A percentile compares a stretch with the other conserved stretches of the same genome.
Conservation (phyloP, 495 filamentous ascomycete genomes). For the Hypoxylon cercidicola region DNA sequence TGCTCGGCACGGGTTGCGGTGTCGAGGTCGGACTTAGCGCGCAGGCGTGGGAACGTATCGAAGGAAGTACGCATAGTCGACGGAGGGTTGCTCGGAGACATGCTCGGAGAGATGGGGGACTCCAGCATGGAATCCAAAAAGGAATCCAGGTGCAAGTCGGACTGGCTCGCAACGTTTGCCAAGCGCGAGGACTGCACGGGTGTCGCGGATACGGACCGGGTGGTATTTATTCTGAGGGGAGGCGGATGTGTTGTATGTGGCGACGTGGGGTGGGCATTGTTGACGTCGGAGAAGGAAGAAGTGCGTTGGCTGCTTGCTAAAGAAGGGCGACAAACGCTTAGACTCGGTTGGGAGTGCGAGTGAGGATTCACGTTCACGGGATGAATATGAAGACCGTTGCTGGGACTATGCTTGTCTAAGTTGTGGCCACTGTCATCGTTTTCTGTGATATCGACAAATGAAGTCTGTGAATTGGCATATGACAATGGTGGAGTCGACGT, state of each 20-base stretch:
- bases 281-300: conserved; percentile 52
- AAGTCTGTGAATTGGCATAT: conserved; percentile 62
- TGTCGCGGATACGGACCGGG: conserved; percentile 44
- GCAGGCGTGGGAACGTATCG: conserved; percentile 62
- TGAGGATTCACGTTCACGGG: conserved; percentile 37
- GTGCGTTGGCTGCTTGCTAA: conserved; percentile 55
- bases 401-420: conserved; percentile 23
- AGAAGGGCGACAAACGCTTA: conserved; percentile 48
- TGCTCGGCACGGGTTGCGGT: conserved; percentile 56
- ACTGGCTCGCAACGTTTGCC: conserved; percentile 54
- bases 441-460: conserved; percentile 60
- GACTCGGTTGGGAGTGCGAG: conserved; percentile 39
- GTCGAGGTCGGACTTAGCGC: conserved; percentile 63
- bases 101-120: conserved; percentile 44
- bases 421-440: conserved; percentile 49
- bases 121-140: conserved; percentile 45
- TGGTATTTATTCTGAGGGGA: conserved; percentile 57
- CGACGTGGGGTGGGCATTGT: conserved; percentile 34
- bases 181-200: conserved; percentile 49
- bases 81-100: conserved; percentile 16
- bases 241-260: conserved; percentile 43
- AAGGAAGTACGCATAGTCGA: conserved; percentile 65
- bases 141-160: conserved; percentile 50
- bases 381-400: conserved; percentile 34
- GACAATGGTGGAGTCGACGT: conserved; percentile 65